Evolutionary conservation across 2,329 filamentous ascomycete species (phyloP), one percentile per base, ranked within the genome.

Genomic region (Cladosporium colombiae): DNA sequence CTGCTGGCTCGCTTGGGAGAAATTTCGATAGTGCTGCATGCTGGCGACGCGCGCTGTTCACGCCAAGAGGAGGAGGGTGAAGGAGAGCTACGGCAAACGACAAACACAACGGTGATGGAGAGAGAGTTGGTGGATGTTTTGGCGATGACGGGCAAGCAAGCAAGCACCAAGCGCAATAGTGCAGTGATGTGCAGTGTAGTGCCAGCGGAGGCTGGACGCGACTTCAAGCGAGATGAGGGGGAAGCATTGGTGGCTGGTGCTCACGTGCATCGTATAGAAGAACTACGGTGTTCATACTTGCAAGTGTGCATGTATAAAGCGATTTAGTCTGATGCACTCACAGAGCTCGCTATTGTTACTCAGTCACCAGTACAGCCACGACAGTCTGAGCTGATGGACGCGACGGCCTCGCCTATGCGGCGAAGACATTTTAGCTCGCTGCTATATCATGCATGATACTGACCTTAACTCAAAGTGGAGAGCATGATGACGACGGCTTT

Each of bases 11-110:
- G 77, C 70, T 72, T 78, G 77, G 74, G 76, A 78, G 76, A 80
- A 80, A 73, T 78, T 78, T 78, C 79, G 79, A 74, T 80, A 80
- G 74, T 79, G 78, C 71, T 81, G 79, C 80, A 81, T 81, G 65
- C 70, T 79, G 66, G 70, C 70, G 67, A 46, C 58, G 68, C 68
- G 52, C 52, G 52, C 52, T 55, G 52, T 65, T 68, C 25, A 56
- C 50, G 61, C 61, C 61, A 63, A 63, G 61, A 63, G 49, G 60
- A 55, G 33, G 40, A 52, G 21, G 67, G 67, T 50, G 62, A 58
- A 25, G 21, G 29, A 18, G 27, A 35, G 63, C 37, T 66, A 52
- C 49, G 31, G 40, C 46, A 25, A 44, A 59, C 64, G 65, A 61
- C 35, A 21, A 27, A 27, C 56, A 27, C 52, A 23, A 46, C 35